Base-by-base conservation (phyloP, 495 filamentous ascomycete genomes). In the Jackrogersella multiformis region DNA sequence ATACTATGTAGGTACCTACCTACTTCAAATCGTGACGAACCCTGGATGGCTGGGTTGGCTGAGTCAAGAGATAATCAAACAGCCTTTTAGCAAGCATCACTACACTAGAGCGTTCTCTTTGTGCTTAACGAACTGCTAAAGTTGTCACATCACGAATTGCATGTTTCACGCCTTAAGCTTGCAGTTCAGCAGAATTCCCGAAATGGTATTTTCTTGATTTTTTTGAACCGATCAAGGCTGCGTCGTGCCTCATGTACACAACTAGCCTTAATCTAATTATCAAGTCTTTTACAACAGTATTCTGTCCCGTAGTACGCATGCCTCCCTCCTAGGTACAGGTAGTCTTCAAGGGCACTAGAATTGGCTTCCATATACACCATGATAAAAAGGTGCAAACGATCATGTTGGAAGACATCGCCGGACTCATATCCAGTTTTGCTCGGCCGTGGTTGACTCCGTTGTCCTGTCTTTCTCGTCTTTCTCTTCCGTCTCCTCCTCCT, bases 401-500 rank as follows among this genome's bases (percentile, higher is more conserved):
- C 16, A 24, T 54, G 42, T 51, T 54, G 35, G 52, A 51, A 42
- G 24, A 53, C 26, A 56, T 26, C 23, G 9, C 36, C 39, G 34
- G 34, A 61, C 36, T 73, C 56, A 71, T 64, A 68, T 73, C 71
- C 66, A 73, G 53, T 66, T 65, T 39, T 70, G 56, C 51, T 73
- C 60, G 35, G 64, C 69, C 65, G 71, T 44, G 61, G 71, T 64
- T 63, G 65, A 68, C 70, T 72, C 56, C 13, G 52, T 24, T 24
- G 48, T 46, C 41, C 56, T 34, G 30, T 66, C 51, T 26, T 74
- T 57, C 2, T 77, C 71, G 12, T 76, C 71, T 5, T 61, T 53
- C 18, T 68, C 55, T 15, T 56, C 66, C 7, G 66, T 77, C 0
- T 76, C 70, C 4, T 71, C 76, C 5, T 80, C 77, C 2, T 73